Evolutionary conservation across 176 grass and related monocot species (phyloP), one percentile per base, ranked within the genome.

Genomic region (Puccinellia tenuiflora): DNA sequence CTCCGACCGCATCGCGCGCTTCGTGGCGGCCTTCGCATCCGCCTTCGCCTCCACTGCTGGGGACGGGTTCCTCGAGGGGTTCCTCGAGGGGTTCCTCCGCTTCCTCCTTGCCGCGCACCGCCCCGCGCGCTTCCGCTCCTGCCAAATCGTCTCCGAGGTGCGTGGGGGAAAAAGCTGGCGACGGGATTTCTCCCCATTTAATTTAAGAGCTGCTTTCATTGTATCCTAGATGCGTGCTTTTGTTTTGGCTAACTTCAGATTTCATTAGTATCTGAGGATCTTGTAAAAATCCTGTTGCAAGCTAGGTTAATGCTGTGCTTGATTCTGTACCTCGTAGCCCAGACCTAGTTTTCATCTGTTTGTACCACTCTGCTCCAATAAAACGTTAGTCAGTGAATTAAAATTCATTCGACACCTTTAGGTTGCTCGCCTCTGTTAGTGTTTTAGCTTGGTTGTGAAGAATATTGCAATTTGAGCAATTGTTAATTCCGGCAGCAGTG

Each of bases 131-230:
- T 84, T 85, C 40, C 92, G 93, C 21, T 78, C 93, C 7, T 98
- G 93, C 74, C 91, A 93, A 82, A 90, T 98, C 47, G 92, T 98
- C 9, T 90, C 93, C 9, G 93, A 98, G 87, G 96, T 94, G 42
- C 48, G 52, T 26, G 17, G n/a, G n/a, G n/a, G 4, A 0, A 6
- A 5, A 6, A 38, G 11, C 1, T 11, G n/a, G 6, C 74, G 6
- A 34, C 1, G 15, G 5, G n/a, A 24, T 48, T 74, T 40, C 3
- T 13, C 29, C 28, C 56, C 21, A 37, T 29, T 47, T 35, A 59
- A 35, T n/a, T n/a, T n/a, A n/a, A n/a, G 17, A 25, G 5, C 33
- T 20, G 48, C 20, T 21, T 5, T 46, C 25, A 26, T 26, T 38
- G 24, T 20, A 2, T 62, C 29, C 7, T 5, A 21, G 48, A 83